These are phyloP conservation scores for Stagonosporopsis rhizophila DNA, from an alignment of 2,329 filamentous ascomycete species.

Conservation along the genomic window DNA sequence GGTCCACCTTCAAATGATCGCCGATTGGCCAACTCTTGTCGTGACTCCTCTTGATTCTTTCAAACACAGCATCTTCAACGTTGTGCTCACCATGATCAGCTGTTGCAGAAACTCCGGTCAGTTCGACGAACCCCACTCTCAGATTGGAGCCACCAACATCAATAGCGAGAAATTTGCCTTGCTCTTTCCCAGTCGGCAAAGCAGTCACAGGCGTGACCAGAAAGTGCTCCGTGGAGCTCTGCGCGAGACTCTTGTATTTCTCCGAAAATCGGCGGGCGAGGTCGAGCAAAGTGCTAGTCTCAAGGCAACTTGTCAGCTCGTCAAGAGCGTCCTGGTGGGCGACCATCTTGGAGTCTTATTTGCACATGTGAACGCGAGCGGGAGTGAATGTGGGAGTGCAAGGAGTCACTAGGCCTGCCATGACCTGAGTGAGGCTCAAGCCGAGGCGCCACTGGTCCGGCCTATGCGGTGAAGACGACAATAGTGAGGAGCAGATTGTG, in stretches of 20 bases:
- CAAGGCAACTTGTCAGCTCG: constrained; percentile 45
- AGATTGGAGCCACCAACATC: constrained; percentile 72
- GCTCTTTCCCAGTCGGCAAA: constrained; percentile 64
- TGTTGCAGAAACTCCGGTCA: constrained; percentile 52
- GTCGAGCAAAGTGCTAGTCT: constrained; percentile 40
- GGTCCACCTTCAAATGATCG: constrained; percentile 75
- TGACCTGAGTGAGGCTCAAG: constrained; percentile 19
- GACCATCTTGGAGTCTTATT: constrained; percentile 27
- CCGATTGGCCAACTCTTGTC: constrained; percentile 78
- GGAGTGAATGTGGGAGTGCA: constrained; percentile 3
- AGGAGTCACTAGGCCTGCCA: constrained; percentile 7
- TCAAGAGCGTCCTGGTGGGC: constrained; percentile 27
- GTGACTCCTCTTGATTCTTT: constrained; percentile 64
- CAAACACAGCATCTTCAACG: constrained; percentile 21
- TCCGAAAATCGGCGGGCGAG: constrained; percentile 46
- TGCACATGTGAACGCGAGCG: not conserved
- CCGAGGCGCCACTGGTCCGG: constrained; percentile 14
- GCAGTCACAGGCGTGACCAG: constrained; percentile 50
- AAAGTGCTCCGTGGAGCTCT: constrained; percentile 49
- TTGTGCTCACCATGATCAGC: constrained; percentile 3
- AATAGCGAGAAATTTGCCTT: constrained; percentile 62
- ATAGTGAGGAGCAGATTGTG: not conserved
- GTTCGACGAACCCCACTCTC: constrained; percentile 71
- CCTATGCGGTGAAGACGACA: constrained; percentile 15
- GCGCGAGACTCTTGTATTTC: constrained; percentile 45